phyloP scores from a whole-genome alignment of 1,139 yeast species.

The Suhomyces maxii region DNA sequence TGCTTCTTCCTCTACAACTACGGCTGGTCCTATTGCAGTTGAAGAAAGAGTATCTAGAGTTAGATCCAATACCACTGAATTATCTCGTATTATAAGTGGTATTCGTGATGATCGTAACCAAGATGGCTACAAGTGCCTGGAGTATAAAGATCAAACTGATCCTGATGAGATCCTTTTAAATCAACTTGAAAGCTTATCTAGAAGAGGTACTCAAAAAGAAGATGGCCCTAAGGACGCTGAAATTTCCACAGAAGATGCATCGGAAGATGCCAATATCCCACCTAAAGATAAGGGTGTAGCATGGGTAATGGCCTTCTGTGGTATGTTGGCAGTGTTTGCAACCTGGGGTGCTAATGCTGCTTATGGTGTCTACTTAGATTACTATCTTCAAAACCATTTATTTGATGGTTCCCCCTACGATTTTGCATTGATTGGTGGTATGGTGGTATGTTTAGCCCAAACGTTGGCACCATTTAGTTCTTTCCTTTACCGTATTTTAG shows the following conservation, averaged over 20 bases:
- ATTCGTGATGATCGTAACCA: conserved; percentile 32
- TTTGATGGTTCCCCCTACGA: conserved; percentile 58
- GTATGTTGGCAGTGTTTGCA: conserved; percentile 46
- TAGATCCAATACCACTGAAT: conserved; percentile 14
- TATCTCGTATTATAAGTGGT: conserved; percentile 33
- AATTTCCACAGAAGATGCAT: conserved; percentile 5
- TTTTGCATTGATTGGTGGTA: conserved; percentile 70
- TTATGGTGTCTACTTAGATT: conserved; percentile 66
- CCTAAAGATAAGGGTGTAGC: conserved; percentile 74
- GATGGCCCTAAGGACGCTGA: conserved; percentile 13
- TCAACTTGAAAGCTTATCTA: conserved; percentile 22
- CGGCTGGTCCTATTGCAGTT: no score
- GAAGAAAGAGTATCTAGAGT: background rate
- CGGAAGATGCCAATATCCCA: conserved; percentile 24
- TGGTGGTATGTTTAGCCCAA: conserved; percentile 60
- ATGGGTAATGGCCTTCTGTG: conserved; percentile 64
- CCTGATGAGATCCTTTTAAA: conserved; percentile 25
- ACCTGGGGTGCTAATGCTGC: conserved; percentile 79
- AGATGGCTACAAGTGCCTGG: conserved; percentile 18
- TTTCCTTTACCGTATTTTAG: conserved; percentile 34
- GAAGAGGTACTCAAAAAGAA: conserved; percentile 5
- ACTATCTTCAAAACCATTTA: conserved; percentile 44
- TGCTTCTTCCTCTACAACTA: background rate
- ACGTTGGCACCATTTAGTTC: conserved; percentile 54
- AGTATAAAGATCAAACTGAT: conserved; percentile 18